Percentiles rank a stretch among this genome's conserved stretches.
phyloP scores from a whole-genome alignment of 2,329 filamentous ascomycete genomes.

The Fusarium incarnatum region DNA sequence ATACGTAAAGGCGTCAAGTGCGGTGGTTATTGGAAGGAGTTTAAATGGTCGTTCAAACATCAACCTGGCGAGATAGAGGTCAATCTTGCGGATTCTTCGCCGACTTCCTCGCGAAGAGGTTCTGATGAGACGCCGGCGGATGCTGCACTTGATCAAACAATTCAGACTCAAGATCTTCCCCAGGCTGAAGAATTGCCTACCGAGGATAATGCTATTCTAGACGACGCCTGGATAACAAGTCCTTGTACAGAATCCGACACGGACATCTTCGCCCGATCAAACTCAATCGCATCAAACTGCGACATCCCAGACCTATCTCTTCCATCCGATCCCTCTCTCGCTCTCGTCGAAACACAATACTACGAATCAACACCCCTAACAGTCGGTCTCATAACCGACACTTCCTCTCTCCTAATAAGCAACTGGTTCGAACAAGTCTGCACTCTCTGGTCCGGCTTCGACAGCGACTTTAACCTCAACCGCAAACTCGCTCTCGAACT shows the following conservation, averaged over 20 bases:
- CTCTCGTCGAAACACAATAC: constrained; percentile 25
- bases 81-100: constrained; percentile 19
- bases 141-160: neutral
- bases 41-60: constrained; percentile 58
- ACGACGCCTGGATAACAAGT: constrained; percentile 34
- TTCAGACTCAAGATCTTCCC: too few species aligned
- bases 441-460: constrained; percentile 56
- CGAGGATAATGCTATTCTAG: constrained; percentile 25
- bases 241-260: constrained; percentile 31
- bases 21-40: constrained; percentile 47
- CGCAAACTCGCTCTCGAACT: constrained; percentile 53
- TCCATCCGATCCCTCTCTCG: constrained; percentile 6
- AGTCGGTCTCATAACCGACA: constrained; percentile 45
- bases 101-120: constrained; percentile 11
- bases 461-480: constrained; percentile 55
- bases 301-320: constrained; percentile 9
- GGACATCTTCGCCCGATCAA: constrained; percentile 24
- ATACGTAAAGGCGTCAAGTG: constrained; percentile 46
- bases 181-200: constrained; percentile 1
- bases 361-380: constrained; percentile 28
- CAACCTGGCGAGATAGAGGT: constrained; percentile 45
- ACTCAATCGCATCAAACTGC: neutral
- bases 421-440: constrained; percentile 57
- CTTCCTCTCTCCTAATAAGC: constrained; percentile 51
- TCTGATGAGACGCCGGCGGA: constrained; percentile 18